Base-by-base conservation (phyloP, 176 grass and related monocot species). In the Avena eriantha region DNA sequence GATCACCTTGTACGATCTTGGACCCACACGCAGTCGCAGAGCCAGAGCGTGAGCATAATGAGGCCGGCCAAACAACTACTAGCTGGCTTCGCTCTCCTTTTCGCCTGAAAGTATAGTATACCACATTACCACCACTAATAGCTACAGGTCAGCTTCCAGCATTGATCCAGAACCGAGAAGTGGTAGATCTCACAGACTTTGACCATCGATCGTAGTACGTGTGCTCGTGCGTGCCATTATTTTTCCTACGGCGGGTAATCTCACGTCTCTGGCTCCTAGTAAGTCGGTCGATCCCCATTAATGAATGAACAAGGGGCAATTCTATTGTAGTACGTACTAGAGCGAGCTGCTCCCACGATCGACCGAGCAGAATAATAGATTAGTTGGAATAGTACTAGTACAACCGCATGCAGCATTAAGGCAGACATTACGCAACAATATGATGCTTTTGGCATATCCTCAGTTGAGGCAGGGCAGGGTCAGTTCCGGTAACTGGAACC, bases 1-100 rank as follows among this genome's bases (percentile, higher is more conserved):
- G 72, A 48, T 29, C 49, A 76, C 47, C 45, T 51, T n/a, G 29
- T 29, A 29, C 29, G 39, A 19, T 33, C 8, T 17, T 9, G 72
- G 73, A 69, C 73, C 45, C 72, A 5, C 39, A 5, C 22, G 12
- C 29, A 29, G 29, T 29, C 29, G 5, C 35, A 36, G 35, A 36
- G 35, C 35, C 45, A 49, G 22, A 74, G 8, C 23, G 16, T 77
- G 19, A 76, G 9, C 49, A 12, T 77, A 77, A 77, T 77, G 74
- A 21, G 49, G 74, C 49, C 74, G 26, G 49, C 49, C 74, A 77
- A 77, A 77, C 74, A 35, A 51, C 48, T 49, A 31, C 74, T 55
- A 77, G 74, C 74, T 77, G 49, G 74, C 74, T 34, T 34, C 24
- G 17, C 45, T 11, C 45, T 47, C 71, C n/a, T 17, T 74, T 50